Percentiles rank a stretch among this genome's conserved stretches.
These are phyloP conservation scores for Trifolium subterraneum DNA, from an alignment of 306 rosid genomes.

Conservation along the genomic window DNA sequence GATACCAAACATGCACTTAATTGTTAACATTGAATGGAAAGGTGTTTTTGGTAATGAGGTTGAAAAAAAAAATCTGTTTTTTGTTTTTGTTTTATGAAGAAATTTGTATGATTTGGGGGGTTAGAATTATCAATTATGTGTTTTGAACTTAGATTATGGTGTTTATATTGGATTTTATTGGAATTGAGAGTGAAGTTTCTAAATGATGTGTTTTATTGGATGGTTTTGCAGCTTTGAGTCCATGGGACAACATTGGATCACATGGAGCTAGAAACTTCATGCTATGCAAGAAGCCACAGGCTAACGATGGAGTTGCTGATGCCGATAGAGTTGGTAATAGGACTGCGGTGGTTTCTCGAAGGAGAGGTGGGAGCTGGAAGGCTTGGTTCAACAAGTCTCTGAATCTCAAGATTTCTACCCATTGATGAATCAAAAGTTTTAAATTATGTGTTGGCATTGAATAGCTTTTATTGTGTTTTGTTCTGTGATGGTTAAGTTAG, in stretches of 20 bases:
- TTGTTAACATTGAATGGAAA: neutral
- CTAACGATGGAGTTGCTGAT: conserved; percentile 20
- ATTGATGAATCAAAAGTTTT: conserved; percentile 38
- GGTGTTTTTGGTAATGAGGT: neutral
- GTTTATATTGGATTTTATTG: neutral
- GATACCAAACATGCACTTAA: no score
- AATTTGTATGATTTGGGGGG: neutral
- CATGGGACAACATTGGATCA: conserved; percentile 80
- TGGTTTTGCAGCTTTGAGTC: conserved; percentile 71
- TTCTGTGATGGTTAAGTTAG: neutral
- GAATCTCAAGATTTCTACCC: conserved; percentile 72
- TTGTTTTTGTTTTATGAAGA: no score
- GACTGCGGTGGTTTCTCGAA: conserved; percentile 25
- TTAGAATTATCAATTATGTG: neutral
- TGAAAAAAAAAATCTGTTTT: neutral
- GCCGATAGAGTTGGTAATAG: neutral
- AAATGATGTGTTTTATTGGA: conserved; percentile 1
- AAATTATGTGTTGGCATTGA: neutral
- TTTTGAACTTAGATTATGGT: neutral
- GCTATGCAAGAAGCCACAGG: conserved; percentile 81
- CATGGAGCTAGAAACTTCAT: conserved; percentile 80
- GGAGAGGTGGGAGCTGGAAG: conserved; percentile 76
- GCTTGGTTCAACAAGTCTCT: conserved; percentile 88
- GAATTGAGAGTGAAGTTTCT: neutral
- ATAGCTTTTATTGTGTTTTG: neutral